Evolutionary conservation across 176 grass and related monocot species (phyloP).

Genomic region (Metroxylon sagu): DNA sequence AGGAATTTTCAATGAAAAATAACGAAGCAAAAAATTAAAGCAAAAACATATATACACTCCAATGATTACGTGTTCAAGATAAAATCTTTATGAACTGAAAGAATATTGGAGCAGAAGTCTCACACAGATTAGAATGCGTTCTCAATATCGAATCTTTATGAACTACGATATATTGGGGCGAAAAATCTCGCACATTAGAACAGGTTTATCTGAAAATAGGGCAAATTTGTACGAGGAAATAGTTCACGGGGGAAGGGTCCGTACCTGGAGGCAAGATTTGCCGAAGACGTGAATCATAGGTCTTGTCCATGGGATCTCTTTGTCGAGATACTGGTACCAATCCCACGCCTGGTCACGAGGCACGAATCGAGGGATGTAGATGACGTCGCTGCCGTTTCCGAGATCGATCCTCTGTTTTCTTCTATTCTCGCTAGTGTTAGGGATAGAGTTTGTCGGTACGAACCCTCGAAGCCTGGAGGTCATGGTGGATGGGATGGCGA

Average conservation of each 20-base stretch:
- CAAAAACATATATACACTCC: neutral
- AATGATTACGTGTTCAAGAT: neutral
- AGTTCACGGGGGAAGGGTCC: too few relatives aligned
- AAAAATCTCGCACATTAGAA: too few relatives aligned
- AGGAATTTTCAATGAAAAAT: neutral
- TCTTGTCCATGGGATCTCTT: slow-evolving; percentile 51
- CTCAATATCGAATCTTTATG: too few relatives aligned
- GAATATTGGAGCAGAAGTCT: too few relatives aligned
- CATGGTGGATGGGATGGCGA: slow-evolving; percentile 28
- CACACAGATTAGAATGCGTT: too few relatives aligned
- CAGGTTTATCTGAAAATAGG: too few relatives aligned
- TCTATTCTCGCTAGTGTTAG: neutral
- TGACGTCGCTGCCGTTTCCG: slow-evolving; percentile 62
- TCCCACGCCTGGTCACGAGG: slow-evolving; percentile 51
- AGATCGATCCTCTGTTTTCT: slow-evolving; percentile 37
- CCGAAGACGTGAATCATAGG: slow-evolving; percentile 66
- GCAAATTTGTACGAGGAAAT: too few relatives aligned
- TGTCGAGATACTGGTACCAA: slow-evolving; percentile 65
- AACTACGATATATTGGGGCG: too few relatives aligned
- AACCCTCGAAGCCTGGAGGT: slow-evolving; percentile 37
- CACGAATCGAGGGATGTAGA: slow-evolving; percentile 53
- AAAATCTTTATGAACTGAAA: neutral
- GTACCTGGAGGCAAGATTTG: slow-evolving; percentile 43
- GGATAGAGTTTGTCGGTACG: neutral
- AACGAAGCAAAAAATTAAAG: neutral